Evolutionary conservation across 441 rosid genomes (phyloP).

Genomic region (Erysimum pusillum): DNA sequence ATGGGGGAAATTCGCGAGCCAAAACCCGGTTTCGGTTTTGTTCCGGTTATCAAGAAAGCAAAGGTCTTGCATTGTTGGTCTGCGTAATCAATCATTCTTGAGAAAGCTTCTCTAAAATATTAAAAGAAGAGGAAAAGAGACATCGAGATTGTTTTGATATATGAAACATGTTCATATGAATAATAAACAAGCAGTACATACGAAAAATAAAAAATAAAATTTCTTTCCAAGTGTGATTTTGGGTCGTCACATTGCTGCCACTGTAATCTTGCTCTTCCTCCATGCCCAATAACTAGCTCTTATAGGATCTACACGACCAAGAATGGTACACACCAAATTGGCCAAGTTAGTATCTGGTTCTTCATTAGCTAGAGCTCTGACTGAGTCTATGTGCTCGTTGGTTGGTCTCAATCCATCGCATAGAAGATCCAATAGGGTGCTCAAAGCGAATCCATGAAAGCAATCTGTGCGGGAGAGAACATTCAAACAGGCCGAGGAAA

Average conservation of each 20-base stretch:
- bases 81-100: too few relatives aligned
- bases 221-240: not conserved
- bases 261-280: constrained; percentile 71
- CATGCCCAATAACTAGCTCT: constrained; percentile 86
- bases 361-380: constrained; percentile 59
- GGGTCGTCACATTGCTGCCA: constrained; percentile 26
- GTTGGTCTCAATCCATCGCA: constrained; percentile 71
- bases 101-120: not conserved
- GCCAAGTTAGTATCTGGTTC: constrained; percentile 56
- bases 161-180: constrained; percentile 13
- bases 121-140: not conserved
- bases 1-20: constrained; percentile 9
- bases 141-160: not conserved
- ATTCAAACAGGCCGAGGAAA: constrained; percentile 70
- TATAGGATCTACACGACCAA: constrained; percentile 71
- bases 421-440: constrained; percentile 81
- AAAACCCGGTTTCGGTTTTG: constrained; percentile 5
- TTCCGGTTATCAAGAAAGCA: constrained; percentile 18
- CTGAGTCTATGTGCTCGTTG: constrained; percentile 67
- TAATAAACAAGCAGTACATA: not conserved
- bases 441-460: constrained; percentile 71
- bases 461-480: constrained; percentile 57
- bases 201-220: not conserved
- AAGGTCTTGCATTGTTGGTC: too few relatives aligned
- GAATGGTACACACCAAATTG: constrained; percentile 62